Base-by-base conservation (phyloP, 1,284 basidiomycete species). In the Trichosporon sp. region DNA sequence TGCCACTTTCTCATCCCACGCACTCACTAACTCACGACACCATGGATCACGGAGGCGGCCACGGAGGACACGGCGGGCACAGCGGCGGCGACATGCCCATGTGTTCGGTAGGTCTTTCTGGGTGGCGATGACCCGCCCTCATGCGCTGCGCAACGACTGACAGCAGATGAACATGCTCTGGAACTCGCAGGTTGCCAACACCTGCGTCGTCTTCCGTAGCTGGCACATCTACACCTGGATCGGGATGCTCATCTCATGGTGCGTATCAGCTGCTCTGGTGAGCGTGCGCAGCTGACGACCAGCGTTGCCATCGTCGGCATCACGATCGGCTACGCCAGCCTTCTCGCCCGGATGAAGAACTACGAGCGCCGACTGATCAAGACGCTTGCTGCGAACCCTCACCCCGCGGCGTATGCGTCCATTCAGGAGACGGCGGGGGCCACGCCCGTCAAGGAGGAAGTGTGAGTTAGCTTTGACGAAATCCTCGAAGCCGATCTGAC, bases 111-210 rank as follows among this genome's bases (percentile, higher is more conserved):
- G 1, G 72, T 35, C 11, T 21, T 54, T 7, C n/a, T 32, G n/a
- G 14, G 26, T 48, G 64, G 38, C 64, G 32, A 65, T n/a, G 8
- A 8, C 11, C 11, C 67, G 21, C 32, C 35, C 37, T 19, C 66
- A 26, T 2, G 43, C 11, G 43, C 31, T 48, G 6, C 12, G 26
- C 12, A 35, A 26, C 3, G 43, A 5, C 69, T 67, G 19, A 68
- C 66, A 1, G 2, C 71, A 84, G 83, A 83, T 84, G 83, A 82
- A 84, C 78, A 84, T 84, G 83, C 78, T 84, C 16, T 84, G 83
- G 83, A 84, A 84, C 71, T 77, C 76, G 61, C 80, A 84, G 56
- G 76, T 84, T 56, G 74, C 72, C 35, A 77, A 82, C 69, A 77
- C 77, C n/a, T 83, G 82, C 64, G 80, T 83, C 51, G 82, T 83